These are phyloP conservation scores for Spiraea crenata DNA, from an alignment of 331 rosid species.

Conservation along the genomic window DNA sequence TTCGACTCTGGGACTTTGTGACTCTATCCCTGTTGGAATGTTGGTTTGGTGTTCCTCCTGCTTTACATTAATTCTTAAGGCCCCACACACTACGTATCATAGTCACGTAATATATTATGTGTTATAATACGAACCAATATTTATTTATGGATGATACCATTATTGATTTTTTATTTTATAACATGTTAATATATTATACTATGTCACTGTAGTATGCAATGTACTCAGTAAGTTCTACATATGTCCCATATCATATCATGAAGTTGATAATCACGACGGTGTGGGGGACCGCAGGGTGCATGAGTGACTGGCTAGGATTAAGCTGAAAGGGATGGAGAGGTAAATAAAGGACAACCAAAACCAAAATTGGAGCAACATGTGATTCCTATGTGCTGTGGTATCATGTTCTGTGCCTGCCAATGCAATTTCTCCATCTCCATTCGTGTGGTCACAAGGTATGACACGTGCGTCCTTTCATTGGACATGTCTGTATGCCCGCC, in stretches of 20 bases:
- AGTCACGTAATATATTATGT: too few relatives aligned
- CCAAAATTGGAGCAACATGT: slow-evolving; percentile 32
- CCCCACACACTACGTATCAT: too few relatives aligned
- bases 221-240: too few relatives aligned
- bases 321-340: slow-evolving; percentile 26
- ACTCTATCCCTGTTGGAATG: slow-evolving; percentile 3
- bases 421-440: slow-evolving; percentile 21
- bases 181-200: too few relatives aligned
- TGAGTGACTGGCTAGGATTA: background rate
- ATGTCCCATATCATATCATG: background rate
- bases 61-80: too few relatives aligned
- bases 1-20: slow-evolving; percentile 31
- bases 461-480: slow-evolving; percentile 25
- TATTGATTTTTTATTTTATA: too few relatives aligned
- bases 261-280: background rate
- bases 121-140: too few relatives aligned
- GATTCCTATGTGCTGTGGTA: slow-evolving; percentile 35
- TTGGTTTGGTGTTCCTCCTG: background rate
- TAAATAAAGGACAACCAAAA: background rate
- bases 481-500: too few relatives aligned
- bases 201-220: too few relatives aligned
- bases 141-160: too few relatives aligned
- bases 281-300: slow-evolving; percentile 12
- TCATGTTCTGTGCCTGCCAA: slow-evolving; percentile 36
- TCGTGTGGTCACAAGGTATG: slow-evolving; percentile 18